A percentile compares a stretch with the other conserved stretches of the same genome.
phyloP scores from a whole-genome alignment of 2,329 filamentous ascomycete genomes.

The Fusarium denticulatum region DNA sequence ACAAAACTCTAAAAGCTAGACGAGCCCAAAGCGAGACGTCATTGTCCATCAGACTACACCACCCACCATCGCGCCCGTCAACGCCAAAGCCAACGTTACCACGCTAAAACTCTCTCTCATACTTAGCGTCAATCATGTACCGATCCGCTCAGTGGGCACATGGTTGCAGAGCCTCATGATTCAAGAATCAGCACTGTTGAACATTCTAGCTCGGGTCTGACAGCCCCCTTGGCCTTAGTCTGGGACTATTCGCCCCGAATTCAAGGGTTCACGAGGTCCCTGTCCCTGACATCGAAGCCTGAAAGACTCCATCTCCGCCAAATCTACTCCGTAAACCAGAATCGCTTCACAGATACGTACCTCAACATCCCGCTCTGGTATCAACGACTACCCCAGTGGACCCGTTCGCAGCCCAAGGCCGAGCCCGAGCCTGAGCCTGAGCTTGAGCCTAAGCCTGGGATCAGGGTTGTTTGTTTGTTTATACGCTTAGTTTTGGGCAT shows the following conservation, averaged over 20 bases:
- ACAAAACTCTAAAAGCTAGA: neutral
- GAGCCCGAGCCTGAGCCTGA: constrained; percentile 8
- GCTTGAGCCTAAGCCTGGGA: constrained; percentile 7
- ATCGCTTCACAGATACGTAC: neutral
- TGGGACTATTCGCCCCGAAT: constrained; percentile 16
- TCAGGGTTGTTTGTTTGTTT: constrained; percentile 18
- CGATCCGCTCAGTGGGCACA: neutral
- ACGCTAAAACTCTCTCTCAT: constrained; percentile 2
- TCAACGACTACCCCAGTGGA: constrained; percentile 10
- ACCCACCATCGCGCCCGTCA: neutral
- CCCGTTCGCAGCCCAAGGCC: constrained; percentile 29
- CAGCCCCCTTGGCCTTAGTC: constrained; percentile 13
- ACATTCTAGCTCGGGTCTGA: constrained; percentile 23
- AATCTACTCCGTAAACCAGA: neutral
- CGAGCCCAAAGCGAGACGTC: constrained; percentile 32
- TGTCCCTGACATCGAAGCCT: constrained; percentile 25
- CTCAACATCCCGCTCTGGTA: neutral
- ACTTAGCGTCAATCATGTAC: constrained; percentile 1
- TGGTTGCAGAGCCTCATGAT: constrained; percentile 41
- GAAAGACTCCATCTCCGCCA: constrained; percentile 23
- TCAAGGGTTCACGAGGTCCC: constrained; percentile 31
- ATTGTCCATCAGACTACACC: constrained; percentile 30
- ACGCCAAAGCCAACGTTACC: constrained; percentile 25
- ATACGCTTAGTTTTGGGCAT: constrained; percentile 24
- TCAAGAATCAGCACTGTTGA: constrained; percentile 26